These are phyloP conservation scores for Hypoxylon crocopeplum DNA, from an alignment of 495 filamentous ascomycete species.

Conservation along the genomic window DNA sequence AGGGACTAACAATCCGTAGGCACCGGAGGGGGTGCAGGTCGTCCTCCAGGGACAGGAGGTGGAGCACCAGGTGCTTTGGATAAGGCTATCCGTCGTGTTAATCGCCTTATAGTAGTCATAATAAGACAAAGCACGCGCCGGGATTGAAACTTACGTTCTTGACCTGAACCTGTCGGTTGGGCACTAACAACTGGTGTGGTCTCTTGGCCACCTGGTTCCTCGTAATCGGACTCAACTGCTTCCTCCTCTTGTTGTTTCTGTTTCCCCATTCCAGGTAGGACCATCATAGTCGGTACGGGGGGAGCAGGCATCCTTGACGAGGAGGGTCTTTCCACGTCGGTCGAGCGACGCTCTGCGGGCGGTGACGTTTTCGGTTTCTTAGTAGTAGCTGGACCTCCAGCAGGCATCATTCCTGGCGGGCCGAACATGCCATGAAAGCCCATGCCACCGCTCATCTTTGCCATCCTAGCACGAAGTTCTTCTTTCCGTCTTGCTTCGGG, in stretches of 20 bases:
- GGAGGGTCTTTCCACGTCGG: constrained; percentile 56
- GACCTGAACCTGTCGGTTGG: constrained; percentile 50
- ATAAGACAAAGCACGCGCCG: constrained; percentile 38
- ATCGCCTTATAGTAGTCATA: constrained; percentile 39
- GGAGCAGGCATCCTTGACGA: constrained; percentile 60
- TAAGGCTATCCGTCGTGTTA: constrained; percentile 46
- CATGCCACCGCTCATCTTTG: constrained; percentile 98
- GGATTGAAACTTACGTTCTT: constrained; percentile 53
- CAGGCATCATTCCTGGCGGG: constrained; percentile 71
- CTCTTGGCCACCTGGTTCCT: constrained; percentile 42
- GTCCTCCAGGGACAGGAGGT: constrained; percentile 67
- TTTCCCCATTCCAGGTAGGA: constrained; percentile 71
- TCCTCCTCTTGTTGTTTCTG: constrained; percentile 49
- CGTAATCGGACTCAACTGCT: constrained; percentile 48
- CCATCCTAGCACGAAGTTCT: constrained; percentile 93
- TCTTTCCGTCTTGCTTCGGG: constrained; percentile 85
- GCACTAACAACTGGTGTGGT: constrained; percentile 37
- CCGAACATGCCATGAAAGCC: constrained; percentile 96
- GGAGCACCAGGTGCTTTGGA: constrained; percentile 46
- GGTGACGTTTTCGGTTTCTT: constrained; percentile 70
- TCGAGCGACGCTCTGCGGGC: constrained; percentile 50
- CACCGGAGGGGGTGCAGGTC: constrained; percentile 73
- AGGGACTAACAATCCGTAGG: constrained; percentile 69
- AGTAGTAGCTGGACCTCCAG: constrained; percentile 58
- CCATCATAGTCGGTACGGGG: constrained; percentile 76